These are phyloP conservation scores for Myrmaecium sp. DNA, from an alignment of 2,329 filamentous ascomycete genomes.

Conservation along the genomic window DNA sequence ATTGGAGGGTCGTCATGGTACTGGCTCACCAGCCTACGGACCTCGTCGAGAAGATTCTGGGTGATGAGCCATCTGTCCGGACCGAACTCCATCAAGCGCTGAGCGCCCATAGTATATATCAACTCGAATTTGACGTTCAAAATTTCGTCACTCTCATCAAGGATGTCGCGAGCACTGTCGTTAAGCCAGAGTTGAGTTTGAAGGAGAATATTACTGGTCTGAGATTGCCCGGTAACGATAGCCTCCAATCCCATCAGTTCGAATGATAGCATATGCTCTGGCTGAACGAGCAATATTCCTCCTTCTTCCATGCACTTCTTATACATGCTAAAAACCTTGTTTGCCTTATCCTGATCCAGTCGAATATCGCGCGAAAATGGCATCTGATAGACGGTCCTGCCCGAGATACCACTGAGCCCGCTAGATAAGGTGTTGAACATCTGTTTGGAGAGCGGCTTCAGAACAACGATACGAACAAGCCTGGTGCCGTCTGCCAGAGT, in stretches of 20 bases:
- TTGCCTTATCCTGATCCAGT: conserved; percentile 13
- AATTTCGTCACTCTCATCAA: conserved; percentile 4
- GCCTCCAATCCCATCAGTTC: conserved; percentile 2
- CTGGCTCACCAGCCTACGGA: too few relatives aligned
- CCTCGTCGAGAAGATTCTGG: too few relatives aligned
- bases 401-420: conserved; percentile 36
- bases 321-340: conserved; percentile 19
- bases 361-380: conserved; percentile 13
- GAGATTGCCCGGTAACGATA: too few relatives aligned
- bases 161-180: conserved; percentile 31
- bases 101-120: conserved; percentile 4
- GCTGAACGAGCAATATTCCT: neutral
- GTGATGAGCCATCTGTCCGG: conserved; percentile 2
- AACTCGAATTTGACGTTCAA: conserved; percentile 2
- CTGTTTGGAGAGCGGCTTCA: conserved; percentile 43
- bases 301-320: conserved; percentile 26
- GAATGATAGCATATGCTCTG: conserved; percentile 4
- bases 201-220: neutral
- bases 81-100: conserved; percentile 1
- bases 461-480: conserved; percentile 42
- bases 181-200: conserved; percentile 29
- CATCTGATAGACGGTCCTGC: conserved; percentile 1
- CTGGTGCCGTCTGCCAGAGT: conserved; percentile 32
- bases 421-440: conserved; percentile 40
- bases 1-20: too few relatives aligned